Evolutionary conservation across 371 early-diverging fungal genomes (phyloP), one percentile per base, ranked within the genome.

Genomic region (Saksenaea oblongispora): DNA sequence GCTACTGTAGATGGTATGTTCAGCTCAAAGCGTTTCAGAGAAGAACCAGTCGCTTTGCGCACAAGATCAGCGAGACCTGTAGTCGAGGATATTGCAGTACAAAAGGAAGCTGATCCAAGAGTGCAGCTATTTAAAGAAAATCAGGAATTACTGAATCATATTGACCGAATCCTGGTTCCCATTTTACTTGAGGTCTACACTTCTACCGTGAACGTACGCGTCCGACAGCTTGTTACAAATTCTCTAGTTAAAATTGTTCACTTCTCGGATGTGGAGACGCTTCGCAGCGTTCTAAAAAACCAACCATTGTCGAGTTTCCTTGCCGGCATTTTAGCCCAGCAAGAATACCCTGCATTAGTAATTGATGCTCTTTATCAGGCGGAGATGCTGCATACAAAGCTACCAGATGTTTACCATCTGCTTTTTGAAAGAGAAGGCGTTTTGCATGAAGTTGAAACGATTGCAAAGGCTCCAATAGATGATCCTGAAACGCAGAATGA

Each of bases 351-450:
- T 11, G 69, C 76, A 0, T 62, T 87, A 10, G 72, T 84, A 2
- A 77, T 85, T 5, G 83, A 82, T 51, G 80, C 88, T 2, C 75
- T 91, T 55, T 86, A 84, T 42, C 73, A 85, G 15, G 66, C 81
- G 0, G 79, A 83, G 34, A 54, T 90, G 8, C 68, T 90, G n/a
- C 67, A 83, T 61, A 73, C 75, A 8, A 88, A 86, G 55, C 60
- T 87, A 1, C 87, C 89, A 0, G 72, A 76, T 8, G 57, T 76
- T 0, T 91, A 87, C 60, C 73, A 65, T 5, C 69, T 67, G n/a
- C 71, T 79, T 9, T 87, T 91, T 66, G 77, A 82, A 54, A 69
- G 89, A 17, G 89, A 90, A 61, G 91, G 91, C 9, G 87, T 90
- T 1, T 62, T 83, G 1, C 82, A 86, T 56, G 86, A 84, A 54